Evolutionary conservation across 164 flowering plant species (phyloP), one percentile per base, ranked within the genome.

Genomic region (Berberis thunbergii): DNA sequence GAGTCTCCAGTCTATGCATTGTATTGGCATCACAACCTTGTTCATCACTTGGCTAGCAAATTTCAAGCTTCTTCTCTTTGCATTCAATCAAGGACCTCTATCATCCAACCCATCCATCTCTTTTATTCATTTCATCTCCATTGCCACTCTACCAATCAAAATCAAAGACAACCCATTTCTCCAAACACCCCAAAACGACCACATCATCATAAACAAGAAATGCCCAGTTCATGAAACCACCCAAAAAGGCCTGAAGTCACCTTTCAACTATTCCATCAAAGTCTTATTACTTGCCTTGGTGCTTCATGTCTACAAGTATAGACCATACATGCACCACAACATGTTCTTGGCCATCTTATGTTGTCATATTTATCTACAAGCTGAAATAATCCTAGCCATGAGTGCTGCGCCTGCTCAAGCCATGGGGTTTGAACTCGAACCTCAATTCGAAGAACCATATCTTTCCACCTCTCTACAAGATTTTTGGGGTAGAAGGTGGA

Each of bases 381-480:
- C 79, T 0, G 89, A 84, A 11, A 10, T 81, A 6, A 43, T 69
- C 2, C 63, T 78, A 4, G 80, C 78, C 13, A 2, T 60, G 0
- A 45, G n/a, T 1, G 76, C 67, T 5, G 48, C 49, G 26, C 10
- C 71, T 10, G 75, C 70, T 48, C 65, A 72, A n/a, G 64, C 61
- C 43, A 7, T 82, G 0, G 66, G 74, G 0, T 2, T 77, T 1
- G 82, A 84, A 65, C 72, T 80, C 4, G 89, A 84, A 62, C 80
- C 80, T 13, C 85, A 74, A 26, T 26, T 26, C 26, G 26, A 26
- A 26, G 26, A 26, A 26, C 26, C 26, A 26, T 26, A 26, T 26
- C 66, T 73, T 6, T 58, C 86, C 40, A 73, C 83, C 5, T 85
- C 90, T 0, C 60, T 83, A 6, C 83, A 80, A 49, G 82, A 85